phyloP scores from a whole-genome alignment of 192 early-diverging fungal genomes.

The Lobulomyces angularis region DNA sequence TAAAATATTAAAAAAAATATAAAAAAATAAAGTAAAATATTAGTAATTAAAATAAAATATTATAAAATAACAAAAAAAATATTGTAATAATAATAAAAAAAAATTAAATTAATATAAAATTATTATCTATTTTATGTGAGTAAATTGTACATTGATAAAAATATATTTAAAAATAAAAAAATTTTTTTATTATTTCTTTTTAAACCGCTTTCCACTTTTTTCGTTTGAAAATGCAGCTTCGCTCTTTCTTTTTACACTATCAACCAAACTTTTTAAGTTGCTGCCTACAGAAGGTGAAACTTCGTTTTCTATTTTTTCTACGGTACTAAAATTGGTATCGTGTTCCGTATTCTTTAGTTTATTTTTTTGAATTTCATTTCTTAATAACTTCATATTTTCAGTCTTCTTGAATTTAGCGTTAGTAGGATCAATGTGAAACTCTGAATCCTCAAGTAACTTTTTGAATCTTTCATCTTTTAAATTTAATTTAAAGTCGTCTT shows the following conservation, averaged over 20 bases:
- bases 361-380: no score
- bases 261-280: conserved; percentile 31
- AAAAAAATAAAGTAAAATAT: no score
- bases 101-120: neutral
- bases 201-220: conserved; percentile 40
- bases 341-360: conserved; percentile 36
- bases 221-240: conserved; percentile 31
- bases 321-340: conserved; percentile 3
- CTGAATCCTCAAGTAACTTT: conserved; percentile 63
- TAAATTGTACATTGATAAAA: conserved; percentile 21
- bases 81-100: conserved; percentile 7
- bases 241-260: conserved; percentile 15
- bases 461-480: conserved; percentile 75
- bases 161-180: conserved; percentile 6
- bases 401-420: conserved; percentile 86
- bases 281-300: conserved; percentile 9
- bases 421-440: conserved; percentile 90
- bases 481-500: conserved; percentile 82
- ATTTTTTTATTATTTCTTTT: conserved; percentile 21
- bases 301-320: conserved; percentile 39
- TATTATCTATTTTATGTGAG: conserved; percentile 18
- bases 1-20: no score
- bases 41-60: no score
- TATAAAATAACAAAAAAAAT: conserved; percentile 5
- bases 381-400: conserved; percentile 66